Evolutionary conservation across 352 stramenopile genomes (phyloP).

Genomic region (Phytophthora pistaciae): DNA sequence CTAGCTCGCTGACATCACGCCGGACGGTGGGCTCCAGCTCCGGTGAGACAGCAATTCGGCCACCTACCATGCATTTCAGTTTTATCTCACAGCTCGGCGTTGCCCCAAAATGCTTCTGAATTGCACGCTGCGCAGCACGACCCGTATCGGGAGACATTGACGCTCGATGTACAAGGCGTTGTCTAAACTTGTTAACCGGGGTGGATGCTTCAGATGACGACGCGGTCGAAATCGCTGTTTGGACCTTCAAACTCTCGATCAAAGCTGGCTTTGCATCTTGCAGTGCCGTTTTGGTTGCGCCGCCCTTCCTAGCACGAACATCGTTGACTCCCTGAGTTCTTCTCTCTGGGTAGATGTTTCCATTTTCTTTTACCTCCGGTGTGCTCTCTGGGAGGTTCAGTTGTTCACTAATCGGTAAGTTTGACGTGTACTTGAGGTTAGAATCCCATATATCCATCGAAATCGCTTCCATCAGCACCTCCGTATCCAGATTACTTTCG

Average conservation of each 20-base stretch:
- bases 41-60: slow-evolving; percentile 63
- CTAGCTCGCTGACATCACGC: slow-evolving; percentile 71
- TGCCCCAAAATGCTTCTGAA: slow-evolving; percentile 79
- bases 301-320: slow-evolving; percentile 1
- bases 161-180: slow-evolving; percentile 36
- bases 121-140: slow-evolving; percentile 62
- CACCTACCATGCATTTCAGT: slow-evolving; percentile 77
- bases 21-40: slow-evolving; percentile 73
- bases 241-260: slow-evolving; percentile 32
- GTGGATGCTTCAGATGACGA: slow-evolving; percentile 27
- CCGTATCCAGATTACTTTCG: slow-evolving; percentile 68
- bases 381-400: slow-evolving; percentile 60
- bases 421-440: slow-evolving; percentile 87
- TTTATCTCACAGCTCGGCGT: slow-evolving; percentile 78
- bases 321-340: background rate
- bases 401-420: slow-evolving; percentile 73
- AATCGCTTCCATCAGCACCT: slow-evolving; percentile 88
- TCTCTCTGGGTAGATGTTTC: slow-evolving; percentile 1
- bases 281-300: background rate
- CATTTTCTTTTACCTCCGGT: slow-evolving; percentile 14
- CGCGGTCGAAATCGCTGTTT: slow-evolving; percentile 22
- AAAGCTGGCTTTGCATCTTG: slow-evolving; percentile 20
- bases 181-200: slow-evolving; percentile 32
- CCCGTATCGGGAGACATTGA: slow-evolving; percentile 65
- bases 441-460: slow-evolving; percentile 89